Conservation (phyloP, 2,329 filamentous ascomycete species). For the Colletotrichum shisoi region DNA sequence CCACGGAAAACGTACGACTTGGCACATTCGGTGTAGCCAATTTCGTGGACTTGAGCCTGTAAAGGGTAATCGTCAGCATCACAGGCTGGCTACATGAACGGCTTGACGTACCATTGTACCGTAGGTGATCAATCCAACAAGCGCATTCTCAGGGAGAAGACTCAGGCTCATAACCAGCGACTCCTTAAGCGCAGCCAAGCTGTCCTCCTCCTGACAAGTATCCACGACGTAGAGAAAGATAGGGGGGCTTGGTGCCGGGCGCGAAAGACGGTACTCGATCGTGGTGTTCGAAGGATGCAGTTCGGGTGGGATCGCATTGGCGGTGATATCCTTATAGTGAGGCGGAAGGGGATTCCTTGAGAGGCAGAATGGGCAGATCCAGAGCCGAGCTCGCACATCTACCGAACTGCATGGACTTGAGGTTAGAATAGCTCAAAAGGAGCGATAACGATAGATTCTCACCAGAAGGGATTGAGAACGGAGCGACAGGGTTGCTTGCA, state of each 20-base stretch:
- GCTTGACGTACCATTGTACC: slow-evolving; percentile 80
- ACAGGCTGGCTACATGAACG: not conserved
- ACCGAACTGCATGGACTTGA: slow-evolving; percentile 67
- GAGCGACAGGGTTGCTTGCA: slow-evolving; percentile 97
- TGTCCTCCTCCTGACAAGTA: slow-evolving; percentile 88
- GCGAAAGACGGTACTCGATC: slow-evolving; percentile 85
- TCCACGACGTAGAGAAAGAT: slow-evolving; percentile 90
- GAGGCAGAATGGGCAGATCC: slow-evolving; percentile 90
- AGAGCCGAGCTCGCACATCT: slow-evolving; percentile 81
- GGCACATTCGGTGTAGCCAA: slow-evolving; percentile 96
- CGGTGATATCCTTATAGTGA: slow-evolving; percentile 89
- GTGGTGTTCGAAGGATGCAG: slow-evolving; percentile 83
- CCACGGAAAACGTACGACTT: slow-evolving; percentile 99
- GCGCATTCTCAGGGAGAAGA: slow-evolving; percentile 79
- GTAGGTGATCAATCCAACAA: slow-evolving; percentile 84
- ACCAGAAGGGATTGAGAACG: slow-evolving; percentile 97
- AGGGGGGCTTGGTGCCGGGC: slow-evolving; percentile 83
- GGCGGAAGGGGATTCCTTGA: slow-evolving; percentile 82
- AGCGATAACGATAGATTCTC: slow-evolving; percentile 47
- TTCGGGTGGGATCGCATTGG: slow-evolving; percentile 82
- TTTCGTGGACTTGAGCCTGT: slow-evolving; percentile 93
- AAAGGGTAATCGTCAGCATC: slow-evolving; percentile 13
- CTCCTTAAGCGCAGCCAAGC: slow-evolving; percentile 81
- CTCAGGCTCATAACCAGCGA: slow-evolving; percentile 87
- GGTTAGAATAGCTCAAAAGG: not conserved